A percentile compares a stretch with the other conserved stretches of the same genome.
Evolutionary conservation across 208 protist species (phyloP).

Genomic region (Trypanosoma theileri): DNA sequence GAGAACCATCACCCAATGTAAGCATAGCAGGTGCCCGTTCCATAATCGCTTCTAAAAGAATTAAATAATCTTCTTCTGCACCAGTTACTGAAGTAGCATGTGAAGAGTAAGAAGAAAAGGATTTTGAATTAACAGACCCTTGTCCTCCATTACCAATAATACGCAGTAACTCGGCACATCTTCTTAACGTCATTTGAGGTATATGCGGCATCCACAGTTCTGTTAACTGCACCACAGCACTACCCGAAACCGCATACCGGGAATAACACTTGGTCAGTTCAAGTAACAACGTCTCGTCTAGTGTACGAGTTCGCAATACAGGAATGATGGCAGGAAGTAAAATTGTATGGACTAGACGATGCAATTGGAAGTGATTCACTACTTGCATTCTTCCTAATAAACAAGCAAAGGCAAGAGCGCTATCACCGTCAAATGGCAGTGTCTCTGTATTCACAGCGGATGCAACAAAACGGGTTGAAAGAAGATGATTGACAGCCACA

Average conservation of each 20-base stretch:
- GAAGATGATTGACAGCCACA: constrained; percentile 34
- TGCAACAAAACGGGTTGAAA: constrained; percentile 32
- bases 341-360: constrained; percentile 62
- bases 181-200: constrained; percentile 19
- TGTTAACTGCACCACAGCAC: constrained; percentile 50
- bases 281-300: constrained; percentile 9
- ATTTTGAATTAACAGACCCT: neutral
- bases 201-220: constrained; percentile 50
- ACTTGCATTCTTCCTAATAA: constrained; percentile 51
- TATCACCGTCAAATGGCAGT: constrained; percentile 24
- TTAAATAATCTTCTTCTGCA: constrained; percentile 53
- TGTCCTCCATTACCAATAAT: constrained; percentile 7
- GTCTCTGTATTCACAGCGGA: constrained; percentile 8
- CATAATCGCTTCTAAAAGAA: constrained; percentile 39
- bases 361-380: constrained; percentile 68
- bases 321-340: constrained; percentile 55
- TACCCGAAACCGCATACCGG: constrained; percentile 66
- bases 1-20: neutral
- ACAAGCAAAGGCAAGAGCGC: constrained; percentile 48
- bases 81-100: constrained; percentile 14
- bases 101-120: neutral
- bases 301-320: constrained; percentile 24
- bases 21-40: constrained; percentile 5
- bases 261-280: constrained; percentile 33
- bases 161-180: constrained; percentile 35